Percentiles rank a stretch among this genome's conserved stretches.
Conservation (phyloP, 228 moss, liverwort and hornwort genomes). For the Sphagnum magellanicum region DNA sequence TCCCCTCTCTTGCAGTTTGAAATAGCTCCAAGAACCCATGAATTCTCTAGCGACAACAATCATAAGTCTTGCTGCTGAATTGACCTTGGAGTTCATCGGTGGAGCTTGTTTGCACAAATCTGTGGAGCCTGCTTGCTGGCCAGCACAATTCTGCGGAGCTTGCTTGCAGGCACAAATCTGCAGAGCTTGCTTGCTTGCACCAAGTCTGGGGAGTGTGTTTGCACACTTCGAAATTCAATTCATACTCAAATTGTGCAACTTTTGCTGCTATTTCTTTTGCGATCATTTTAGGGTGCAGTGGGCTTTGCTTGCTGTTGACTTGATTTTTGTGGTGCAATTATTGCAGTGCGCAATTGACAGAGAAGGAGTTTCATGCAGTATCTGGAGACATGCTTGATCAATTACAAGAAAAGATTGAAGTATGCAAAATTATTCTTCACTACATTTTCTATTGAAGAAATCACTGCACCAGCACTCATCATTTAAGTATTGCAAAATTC, state of each 20-base stretch:
- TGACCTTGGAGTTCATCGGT: background rate
- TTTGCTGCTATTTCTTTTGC: background rate
- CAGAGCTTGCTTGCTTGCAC: background rate
- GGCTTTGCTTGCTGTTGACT: background rate
- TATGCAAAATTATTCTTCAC: conserved; percentile 9
- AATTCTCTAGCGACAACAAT: background rate
- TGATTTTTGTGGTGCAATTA: conserved; percentile 9
- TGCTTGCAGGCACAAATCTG: no score
- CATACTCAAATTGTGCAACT: background rate
- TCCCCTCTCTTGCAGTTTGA: background rate
- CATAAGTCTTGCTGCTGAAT: background rate
- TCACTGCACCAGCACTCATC: background rate
- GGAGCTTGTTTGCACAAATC: background rate
- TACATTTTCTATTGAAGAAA: background rate
- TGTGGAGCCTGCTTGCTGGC: no score
- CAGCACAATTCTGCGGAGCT: no score
- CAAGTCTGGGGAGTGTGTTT: background rate
- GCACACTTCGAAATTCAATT: background rate
- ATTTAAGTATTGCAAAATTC: background rate
- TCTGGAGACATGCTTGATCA: conserved; percentile 65
- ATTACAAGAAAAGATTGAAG: conserved; percentile 88
- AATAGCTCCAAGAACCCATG: background rate
- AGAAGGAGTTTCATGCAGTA: conserved; percentile 64
- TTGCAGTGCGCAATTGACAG: conserved; percentile 64
- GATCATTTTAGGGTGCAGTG: background rate